Percentiles rank a stretch among this genome's conserved stretches.
Evolutionary conservation across 192 early-diverging fungal genomes (phyloP).

Genomic region (Coemansia erecta): DNA sequence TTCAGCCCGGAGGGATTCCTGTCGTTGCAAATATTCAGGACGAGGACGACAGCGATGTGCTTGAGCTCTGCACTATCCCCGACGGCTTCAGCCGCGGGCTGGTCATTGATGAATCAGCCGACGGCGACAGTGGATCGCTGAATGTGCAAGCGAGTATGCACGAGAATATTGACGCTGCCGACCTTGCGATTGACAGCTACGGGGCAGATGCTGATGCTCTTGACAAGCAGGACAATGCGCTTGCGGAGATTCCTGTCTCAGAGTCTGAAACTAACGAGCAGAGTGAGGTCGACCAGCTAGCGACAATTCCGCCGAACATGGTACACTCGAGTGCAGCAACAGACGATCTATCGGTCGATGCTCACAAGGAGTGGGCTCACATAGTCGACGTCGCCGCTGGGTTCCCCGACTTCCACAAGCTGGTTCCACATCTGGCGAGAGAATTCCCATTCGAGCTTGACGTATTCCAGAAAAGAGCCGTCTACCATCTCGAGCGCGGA

Average conservation of each 20-base stretch:
- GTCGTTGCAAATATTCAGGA: neutral
- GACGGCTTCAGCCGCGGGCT: conserved; percentile 48
- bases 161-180: neutral
- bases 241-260: neutral
- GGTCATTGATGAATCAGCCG: conserved; percentile 10
- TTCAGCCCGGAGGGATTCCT: conserved; percentile 42
- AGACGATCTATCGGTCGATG: neutral
- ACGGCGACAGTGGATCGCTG: neutral
- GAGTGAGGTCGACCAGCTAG: conserved; percentile 10
- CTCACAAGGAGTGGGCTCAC: conserved; percentile 84
- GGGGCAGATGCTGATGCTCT: conserved; percentile 3
- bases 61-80: conserved; percentile 32
- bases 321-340: neutral
- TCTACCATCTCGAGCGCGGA: conserved; percentile 92
- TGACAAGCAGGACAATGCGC: neutral
- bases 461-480: conserved; percentile 94
- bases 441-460: conserved; percentile 94
- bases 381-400: conserved; percentile 81
- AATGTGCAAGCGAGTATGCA: conserved; percentile 5
- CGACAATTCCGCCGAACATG: neutral
- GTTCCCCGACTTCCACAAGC: conserved; percentile 85
- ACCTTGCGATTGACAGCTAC: conserved; percentile 31
- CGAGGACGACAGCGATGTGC: neutral
- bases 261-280: neutral
- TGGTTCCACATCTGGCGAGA: conserved; percentile 87